Base-by-base conservation (phyloP, 225 moss, liverwort and hornwort genomes). In the Climacium dendroides region DNA sequence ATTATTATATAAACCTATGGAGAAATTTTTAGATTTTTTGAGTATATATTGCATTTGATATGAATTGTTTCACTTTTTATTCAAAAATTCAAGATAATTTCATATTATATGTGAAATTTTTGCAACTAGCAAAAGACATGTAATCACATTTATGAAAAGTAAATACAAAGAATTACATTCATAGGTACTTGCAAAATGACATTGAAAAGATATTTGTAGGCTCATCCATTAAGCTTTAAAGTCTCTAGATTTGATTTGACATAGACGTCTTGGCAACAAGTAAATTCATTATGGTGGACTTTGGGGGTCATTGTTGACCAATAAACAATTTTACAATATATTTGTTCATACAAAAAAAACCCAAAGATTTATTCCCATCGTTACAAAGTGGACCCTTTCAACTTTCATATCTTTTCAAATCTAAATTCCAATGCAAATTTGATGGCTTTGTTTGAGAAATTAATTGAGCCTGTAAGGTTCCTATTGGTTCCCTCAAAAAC, bases 221-320 rank as follows among this genome's bases (percentile, higher is more conserved):
- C 2, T 43, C 5, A 5, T 26, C 26, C 1, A 25, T 26, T 15
- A 70, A 4, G 19, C 15, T 70, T 41, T 13, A 39, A 22, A 69
- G 24, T 24, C 12, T 66, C 7, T 66, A 12, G 10, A 66, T 14
- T n/a, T 69, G 7, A 24, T 0, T 39, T 69, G 14, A 37, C 12
- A 37, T 23, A 0, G 4, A 67, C 37, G 24, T 39, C 24, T 69
- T 39, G 7, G 24, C n/a, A 7, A 24, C 8, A 0, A 12, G 5
- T 41, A 9, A 24, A 70, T 1, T 41, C 2, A 4, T 15, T 70
- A 26, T 5, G 25, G 0, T 70, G 0, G 2, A 41, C 4, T 70
- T 41, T 67, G 4, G 22, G 17, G 4, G 13, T 12, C 13, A 37
- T 20, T 20, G 2, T 66, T 66, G 12, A n/a, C 11, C 20, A 65